Base-by-base conservation (phyloP, 805 yeast genomes). In the Teunomyces funiuensis region DNA sequence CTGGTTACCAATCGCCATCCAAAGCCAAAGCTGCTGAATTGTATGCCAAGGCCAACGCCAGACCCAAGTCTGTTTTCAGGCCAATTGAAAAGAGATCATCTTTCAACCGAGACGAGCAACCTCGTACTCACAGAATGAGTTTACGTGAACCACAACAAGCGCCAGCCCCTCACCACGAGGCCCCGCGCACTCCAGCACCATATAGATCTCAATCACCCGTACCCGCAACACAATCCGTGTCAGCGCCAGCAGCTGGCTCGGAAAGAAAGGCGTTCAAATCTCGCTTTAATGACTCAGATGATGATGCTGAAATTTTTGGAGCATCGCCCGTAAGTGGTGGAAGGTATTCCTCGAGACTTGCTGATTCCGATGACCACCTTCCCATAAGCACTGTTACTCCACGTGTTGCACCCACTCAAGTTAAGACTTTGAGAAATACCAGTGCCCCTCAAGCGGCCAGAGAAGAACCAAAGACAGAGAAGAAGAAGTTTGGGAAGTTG, bases 21-120 rank as follows among this genome's bases (percentile, higher is more conserved):
- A 71, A 70, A 40, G 37, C 46, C 16, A 62, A 55, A 46, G 84
- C 83, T 7, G 82, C 80, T 1, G 79, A 77, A 30, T 55, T 77
- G 22, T 80, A 76, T 54, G 77, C 78, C 28, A 67, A 66, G 52
- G 81, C 83, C 2, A 69, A 66, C 42, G 63, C 67, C 48, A 60
- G 75, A 43, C 74, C 75, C 2, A 44, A 45, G 11, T 66, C 72
- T 31, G 50, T 55, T 2, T 66, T 69, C 53, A 73, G 71, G 17
- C 69, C 70, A 33, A 65, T 68, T 25, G 25, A 26, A 18, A 68
- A 48, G 53, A 62, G 66, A 53, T 67, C 59, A 38, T 81, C 88
- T 28, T 83, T 77, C 54, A 81, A 77, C 48, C 81, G 27, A 14
- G 20, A 25, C 18, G 23, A 26, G 9, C 39, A 25, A 20, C 13